Conservation (phyloP, 208 protist genomes). For the Crithidia sp. region DNA sequence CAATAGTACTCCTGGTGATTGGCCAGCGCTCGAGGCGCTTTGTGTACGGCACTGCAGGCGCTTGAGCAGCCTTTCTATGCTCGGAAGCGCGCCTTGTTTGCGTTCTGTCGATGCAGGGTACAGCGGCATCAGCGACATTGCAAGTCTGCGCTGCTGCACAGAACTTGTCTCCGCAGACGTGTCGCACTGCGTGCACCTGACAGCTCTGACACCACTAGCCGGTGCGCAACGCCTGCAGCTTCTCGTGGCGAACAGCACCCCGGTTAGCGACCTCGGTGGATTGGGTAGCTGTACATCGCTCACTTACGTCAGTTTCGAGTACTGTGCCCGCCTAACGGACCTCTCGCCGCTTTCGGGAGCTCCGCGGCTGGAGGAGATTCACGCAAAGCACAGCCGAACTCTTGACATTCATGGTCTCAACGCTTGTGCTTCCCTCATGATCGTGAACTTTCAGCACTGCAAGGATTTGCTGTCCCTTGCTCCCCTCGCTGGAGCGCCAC, state of each 20-base stretch:
- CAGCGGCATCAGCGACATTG: not conserved
- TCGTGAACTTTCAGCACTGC: conserved; percentile 17
- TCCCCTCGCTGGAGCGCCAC: not conserved
- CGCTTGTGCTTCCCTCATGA: conserved; percentile 3
- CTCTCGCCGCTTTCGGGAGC: conserved; percentile 12
- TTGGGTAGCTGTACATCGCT: conserved; percentile 1
- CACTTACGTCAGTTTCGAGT: not conserved
- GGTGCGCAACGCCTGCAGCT: not conserved
- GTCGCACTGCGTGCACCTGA: conserved; percentile 11
- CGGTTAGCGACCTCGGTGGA: not conserved
- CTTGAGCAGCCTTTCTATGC: not conserved
- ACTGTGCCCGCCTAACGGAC: conserved; percentile 1
- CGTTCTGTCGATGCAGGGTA: not conserved
- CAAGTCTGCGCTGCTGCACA: not conserved
- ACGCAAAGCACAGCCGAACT: conserved; percentile 9
- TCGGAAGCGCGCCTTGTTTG: not conserved
- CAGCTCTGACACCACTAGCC: conserved; percentile 2
- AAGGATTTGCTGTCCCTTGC: not conserved
- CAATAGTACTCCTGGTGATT: not conserved
- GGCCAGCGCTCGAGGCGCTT: conserved; percentile 1
- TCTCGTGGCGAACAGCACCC: not conserved
- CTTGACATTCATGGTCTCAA: conserved; percentile 6
- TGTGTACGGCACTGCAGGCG: not conserved
- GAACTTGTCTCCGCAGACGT: conserved; percentile 1
- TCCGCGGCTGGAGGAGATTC: conserved; percentile 1